Evolutionary conservation across 208 protist species (phyloP).

Genomic region (Acanthamoeba healyi): DNA sequence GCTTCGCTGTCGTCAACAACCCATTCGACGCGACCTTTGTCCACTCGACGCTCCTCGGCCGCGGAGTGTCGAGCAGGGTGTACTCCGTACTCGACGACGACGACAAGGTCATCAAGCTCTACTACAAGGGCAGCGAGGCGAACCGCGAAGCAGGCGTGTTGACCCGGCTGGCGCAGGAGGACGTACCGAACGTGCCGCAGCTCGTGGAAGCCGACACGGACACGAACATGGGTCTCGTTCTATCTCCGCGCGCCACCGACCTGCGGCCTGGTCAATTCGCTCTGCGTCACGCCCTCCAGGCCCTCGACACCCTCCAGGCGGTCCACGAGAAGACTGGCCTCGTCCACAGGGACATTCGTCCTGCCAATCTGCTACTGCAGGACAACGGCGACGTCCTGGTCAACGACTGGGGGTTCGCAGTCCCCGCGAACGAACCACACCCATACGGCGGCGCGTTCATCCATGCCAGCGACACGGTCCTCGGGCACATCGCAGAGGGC

Average conservation of each 20-base stretch:
- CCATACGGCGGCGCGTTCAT: not conserved
- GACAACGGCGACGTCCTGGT: slow-evolving; percentile 18
- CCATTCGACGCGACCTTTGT: not conserved
- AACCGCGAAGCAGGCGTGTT: not conserved
- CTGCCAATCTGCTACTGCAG: slow-evolving; percentile 17
- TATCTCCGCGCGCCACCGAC: slow-evolving; percentile 7
- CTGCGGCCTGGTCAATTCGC: not conserved
- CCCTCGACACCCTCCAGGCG: slow-evolving; percentile 11
- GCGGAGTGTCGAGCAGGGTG: not conserved
- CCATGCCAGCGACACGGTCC: slow-evolving; percentile 37
- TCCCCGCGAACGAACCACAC: not conserved
- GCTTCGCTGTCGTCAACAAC: not conserved
- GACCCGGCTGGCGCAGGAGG: not conserved
- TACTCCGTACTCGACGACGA: not conserved
- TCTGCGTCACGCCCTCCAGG: not conserved
- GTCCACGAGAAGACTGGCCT: not conserved
- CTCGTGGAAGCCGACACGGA: not conserved
- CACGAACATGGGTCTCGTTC: not conserved
- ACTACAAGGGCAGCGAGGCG: not conserved
- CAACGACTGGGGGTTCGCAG: slow-evolving; percentile 32
- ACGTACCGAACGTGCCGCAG: not conserved
- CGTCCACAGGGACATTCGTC: slow-evolving; percentile 21
- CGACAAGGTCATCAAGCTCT: slow-evolving; percentile 58
- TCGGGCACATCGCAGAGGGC: not conserved
- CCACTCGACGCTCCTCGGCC: not conserved